These are phyloP conservation scores for Diospyros lotus DNA, from an alignment of 148 eudicot genomes.

Conservation along the genomic window DNA sequence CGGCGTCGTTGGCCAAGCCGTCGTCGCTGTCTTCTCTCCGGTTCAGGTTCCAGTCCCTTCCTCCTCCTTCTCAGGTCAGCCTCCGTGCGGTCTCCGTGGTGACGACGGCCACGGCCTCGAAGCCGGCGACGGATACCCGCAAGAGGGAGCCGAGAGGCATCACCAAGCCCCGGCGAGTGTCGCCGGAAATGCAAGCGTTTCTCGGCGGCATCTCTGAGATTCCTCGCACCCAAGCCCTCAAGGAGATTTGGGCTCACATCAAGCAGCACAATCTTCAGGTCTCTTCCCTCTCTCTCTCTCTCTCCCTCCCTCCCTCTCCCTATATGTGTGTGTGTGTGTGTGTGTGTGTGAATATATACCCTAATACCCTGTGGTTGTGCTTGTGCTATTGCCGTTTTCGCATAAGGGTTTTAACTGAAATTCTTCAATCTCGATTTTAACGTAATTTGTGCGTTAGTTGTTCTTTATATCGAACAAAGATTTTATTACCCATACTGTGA, in stretches of 20 bases:
- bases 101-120: conserved; percentile 27
- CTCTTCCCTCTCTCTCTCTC: conserved; percentile 3
- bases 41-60: background rate
- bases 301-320: no score
- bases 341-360: background rate
- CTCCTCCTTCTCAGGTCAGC: conserved; percentile 5
- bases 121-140: conserved; percentile 30
- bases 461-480: no score
- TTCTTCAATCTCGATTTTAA: no score
- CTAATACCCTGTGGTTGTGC: background rate
- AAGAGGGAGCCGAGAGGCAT: conserved; percentile 71
- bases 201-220: conserved; percentile 66
- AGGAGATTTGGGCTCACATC: conserved; percentile 87
- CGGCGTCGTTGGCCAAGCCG: conserved; percentile 20
- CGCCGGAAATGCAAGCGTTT: conserved; percentile 64
- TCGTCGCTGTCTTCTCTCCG: conserved; percentile 10
- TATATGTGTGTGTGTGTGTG: background rate
- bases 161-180: conserved; percentile 67
- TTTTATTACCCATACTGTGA: no score
- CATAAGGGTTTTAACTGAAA: no score
- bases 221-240: conserved; percentile 70
- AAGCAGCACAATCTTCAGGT: conserved; percentile 81
- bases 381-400: background rate
- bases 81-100: conserved; percentile 16
- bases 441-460: no score